A percentile compares a stretch with the other conserved stretches of the same genome.
phyloP scores from a whole-genome alignment of 305 asterid species.

The Rubia peregrina region DNA sequence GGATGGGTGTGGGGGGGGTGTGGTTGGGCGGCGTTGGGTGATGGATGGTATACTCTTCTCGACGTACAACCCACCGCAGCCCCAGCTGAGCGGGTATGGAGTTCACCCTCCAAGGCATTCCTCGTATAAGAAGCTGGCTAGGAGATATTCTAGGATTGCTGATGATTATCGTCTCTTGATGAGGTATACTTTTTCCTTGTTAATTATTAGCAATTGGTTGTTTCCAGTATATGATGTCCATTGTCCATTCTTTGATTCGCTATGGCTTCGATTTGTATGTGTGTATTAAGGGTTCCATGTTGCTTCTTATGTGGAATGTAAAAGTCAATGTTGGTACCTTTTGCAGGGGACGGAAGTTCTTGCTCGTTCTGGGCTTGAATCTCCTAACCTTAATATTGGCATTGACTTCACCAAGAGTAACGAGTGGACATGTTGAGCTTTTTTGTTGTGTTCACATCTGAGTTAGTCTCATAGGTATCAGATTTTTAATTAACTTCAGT shows the following conservation, averaged over 20 bases:
- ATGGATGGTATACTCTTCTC: conserved; percentile 12
- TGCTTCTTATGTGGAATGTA: neutral
- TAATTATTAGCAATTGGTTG: neutral
- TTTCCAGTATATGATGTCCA: neutral
- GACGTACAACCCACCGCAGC: conserved; percentile 25
- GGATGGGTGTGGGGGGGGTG: no score
- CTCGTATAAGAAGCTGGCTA: conserved; percentile 51
- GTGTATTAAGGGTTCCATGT: neutral
- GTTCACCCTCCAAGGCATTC: conserved; percentile 24
- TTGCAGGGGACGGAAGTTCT: conserved; percentile 84
- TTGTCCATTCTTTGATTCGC: neutral
- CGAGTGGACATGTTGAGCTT: no score
- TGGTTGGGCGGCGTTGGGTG: no score
- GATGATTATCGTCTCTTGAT: conserved; percentile 71
- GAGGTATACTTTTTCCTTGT: conserved; percentile 42
- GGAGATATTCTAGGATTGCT: conserved; percentile 85
- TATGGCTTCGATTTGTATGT: neutral
- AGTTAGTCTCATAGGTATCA: no score
- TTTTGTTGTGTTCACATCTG: no score
- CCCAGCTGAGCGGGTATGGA: conserved; percentile 18
- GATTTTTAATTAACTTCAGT: no score
- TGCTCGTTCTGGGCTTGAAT: conserved; percentile 83
- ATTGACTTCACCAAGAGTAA: conserved; percentile 55
- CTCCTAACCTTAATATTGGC: conserved; percentile 92
- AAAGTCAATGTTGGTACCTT: neutral